Percentiles rank a stretch among this genome's conserved stretches.
phyloP scores from a whole-genome alignment of 2,329 filamentous ascomycete genomes.

The Sarocladium oryzae region DNA sequence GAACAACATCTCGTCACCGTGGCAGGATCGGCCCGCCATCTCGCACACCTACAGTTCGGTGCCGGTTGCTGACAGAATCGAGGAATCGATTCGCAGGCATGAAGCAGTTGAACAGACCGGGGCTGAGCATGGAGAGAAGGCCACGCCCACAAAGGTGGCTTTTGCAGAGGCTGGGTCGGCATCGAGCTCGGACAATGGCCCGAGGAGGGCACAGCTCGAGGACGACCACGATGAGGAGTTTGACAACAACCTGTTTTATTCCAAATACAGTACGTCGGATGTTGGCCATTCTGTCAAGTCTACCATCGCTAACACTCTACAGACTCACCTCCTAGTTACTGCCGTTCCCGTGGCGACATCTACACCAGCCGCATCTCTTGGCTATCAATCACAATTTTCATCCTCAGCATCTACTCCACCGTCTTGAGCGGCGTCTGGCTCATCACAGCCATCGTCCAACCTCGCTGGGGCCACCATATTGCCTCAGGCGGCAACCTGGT shows the following conservation, averaged over 20 bases:
- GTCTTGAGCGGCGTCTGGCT: constrained; percentile 61
- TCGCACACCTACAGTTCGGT: neutral
- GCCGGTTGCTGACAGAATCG: neutral
- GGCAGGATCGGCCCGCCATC: neutral
- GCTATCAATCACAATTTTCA: constrained; percentile 41
- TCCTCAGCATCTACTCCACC: constrained; percentile 56
- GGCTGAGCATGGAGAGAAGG: neutral
- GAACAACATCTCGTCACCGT: neutral
- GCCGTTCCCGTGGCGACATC: constrained; percentile 25
- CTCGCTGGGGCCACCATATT: constrained; percentile 55
- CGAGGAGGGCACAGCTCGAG: neutral
- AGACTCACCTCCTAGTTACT: constrained; percentile 25
- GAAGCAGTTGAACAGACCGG: neutral
- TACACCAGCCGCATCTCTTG: constrained; percentile 32
- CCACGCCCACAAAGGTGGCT: neutral
- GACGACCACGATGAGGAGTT: constrained; percentile 5
- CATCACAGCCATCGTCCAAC: constrained; percentile 52
- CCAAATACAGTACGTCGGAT: constrained; percentile 2
- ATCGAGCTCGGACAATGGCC: neutral
- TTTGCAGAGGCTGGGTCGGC: neutral
- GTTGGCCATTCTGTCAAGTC: neutral
- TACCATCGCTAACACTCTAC: neutral
- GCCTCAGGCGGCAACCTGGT: constrained; percentile 45
- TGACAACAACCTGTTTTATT: constrained; percentile 6
- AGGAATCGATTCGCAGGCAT: neutral